Conservation (phyloP, 2,329 filamentous ascomycete species). For the Aspergillus versicolor region DNA sequence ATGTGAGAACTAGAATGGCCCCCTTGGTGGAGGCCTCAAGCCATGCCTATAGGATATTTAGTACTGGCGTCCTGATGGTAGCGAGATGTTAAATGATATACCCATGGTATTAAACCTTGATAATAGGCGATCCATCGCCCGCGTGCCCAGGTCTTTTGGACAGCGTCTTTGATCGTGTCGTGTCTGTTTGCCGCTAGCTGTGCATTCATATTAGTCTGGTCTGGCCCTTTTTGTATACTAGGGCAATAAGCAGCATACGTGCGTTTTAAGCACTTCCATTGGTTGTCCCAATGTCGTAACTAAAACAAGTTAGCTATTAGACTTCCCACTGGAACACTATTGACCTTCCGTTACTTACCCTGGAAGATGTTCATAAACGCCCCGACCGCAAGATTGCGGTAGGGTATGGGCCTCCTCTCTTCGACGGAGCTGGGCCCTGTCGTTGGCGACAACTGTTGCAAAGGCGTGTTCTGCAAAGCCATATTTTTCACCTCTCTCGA, state of each 20-base stretch:
- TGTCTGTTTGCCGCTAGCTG: constrained; percentile 3
- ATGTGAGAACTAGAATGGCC: constrained; percentile 94
- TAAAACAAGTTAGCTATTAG: background rate
- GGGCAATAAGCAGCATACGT: background rate
- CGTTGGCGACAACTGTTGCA: background rate
- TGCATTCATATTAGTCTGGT: background rate
- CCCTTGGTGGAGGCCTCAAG: constrained; percentile 98
- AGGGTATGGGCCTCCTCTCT: constrained; percentile 5
- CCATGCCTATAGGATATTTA: constrained; percentile 60
- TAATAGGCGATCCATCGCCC: constrained; percentile 1
- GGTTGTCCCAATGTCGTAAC: constrained; percentile 3
- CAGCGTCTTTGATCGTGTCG: background rate
- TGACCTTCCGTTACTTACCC: background rate
- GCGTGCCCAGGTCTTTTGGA: constrained; percentile 4
- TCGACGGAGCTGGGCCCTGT: background rate
- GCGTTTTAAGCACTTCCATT: constrained; percentile 6
- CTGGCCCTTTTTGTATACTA: background rate
- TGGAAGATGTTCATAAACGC: constrained; percentile 8
- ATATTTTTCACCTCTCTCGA: background rate
- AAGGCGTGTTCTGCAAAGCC: background rate
- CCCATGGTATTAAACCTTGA: constrained; percentile 9
- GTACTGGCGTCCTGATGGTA: no score
- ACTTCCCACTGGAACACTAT: background rate
- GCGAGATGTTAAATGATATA: background rate
- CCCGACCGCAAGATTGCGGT: constrained; percentile 5